Evolutionary conservation across 352 stramenopile species (phyloP), one percentile per base, ranked within the genome.

Genomic region (Peronospora destructor): DNA sequence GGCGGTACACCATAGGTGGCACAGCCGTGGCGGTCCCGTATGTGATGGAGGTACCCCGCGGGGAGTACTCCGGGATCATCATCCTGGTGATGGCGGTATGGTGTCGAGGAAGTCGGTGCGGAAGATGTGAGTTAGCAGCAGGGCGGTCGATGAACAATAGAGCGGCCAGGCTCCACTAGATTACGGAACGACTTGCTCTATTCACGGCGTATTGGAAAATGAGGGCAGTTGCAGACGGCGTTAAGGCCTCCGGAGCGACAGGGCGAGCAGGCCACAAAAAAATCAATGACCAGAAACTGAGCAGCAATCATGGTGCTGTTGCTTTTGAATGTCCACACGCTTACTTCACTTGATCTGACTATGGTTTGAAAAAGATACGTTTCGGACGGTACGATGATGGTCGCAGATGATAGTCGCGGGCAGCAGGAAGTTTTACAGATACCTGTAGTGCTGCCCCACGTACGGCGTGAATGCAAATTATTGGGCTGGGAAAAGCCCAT

Each of bases 61-160:
- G 64, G 57, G 61, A 65, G 45, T 66, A 69, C 64, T 73, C 64
- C 56, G 63, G 53, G 48, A 70, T 70, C 57, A 70, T 70, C 61
- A 70, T 70, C 61, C n/a, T 58, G 44, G 30, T 29, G 45, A 29
- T 44, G 37, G 45, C 50, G 38, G 35, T 53, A 68, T 68, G 45
- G 45, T 68, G 41, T 39, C 40, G 34, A 45, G 16, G 25, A 28
- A n/a, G 45, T 47, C 29, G 25, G 30, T 16, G 32, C 23, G 33
- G 12, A 21, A 25, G 2, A 23, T 17, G 14, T 8, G 42, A 16
- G 10, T 13, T 34, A 34, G 30, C 41, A 43, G 36, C 33, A 45
- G 49, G 50, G 33, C 23, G 34, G 59, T 51, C 54, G 36, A 53
- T 54, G 51, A 61, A 68, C 60, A 17, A 64, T 64, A 68, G 55